Evolutionary conservation across 139 green algal genomes (phyloP).

Genomic region (Tetradesmus lagerheimii): DNA sequence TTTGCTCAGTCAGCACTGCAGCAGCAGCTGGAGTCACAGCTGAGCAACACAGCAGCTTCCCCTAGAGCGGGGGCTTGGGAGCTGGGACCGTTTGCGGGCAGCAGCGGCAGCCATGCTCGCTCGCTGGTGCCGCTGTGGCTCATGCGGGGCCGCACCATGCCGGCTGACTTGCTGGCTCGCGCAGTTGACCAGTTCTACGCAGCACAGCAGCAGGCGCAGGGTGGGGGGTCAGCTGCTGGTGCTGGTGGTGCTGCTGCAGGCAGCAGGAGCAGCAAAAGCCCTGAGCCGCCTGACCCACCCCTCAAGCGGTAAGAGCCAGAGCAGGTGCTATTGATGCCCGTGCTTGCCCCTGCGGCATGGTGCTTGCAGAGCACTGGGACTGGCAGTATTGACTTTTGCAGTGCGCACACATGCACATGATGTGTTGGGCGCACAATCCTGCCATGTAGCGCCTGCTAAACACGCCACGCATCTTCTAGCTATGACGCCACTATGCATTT

Average conservation of each 20-base stretch:
- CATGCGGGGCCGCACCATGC: background rate
- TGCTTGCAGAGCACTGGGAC: too few species aligned
- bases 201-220: background rate
- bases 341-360: too few species aligned
- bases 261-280: background rate
- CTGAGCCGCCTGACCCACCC: background rate
- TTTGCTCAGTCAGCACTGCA: background rate
- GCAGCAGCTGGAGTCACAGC: background rate
- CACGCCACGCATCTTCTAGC: too few species aligned
- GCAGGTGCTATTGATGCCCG: too few species aligned
- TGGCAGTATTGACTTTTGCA: too few species aligned
- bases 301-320: background rate
- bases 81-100: background rate
- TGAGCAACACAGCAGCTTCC: background rate
- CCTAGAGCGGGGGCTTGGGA: too few species aligned
- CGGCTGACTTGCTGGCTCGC: background rate
- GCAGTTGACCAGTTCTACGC: background rate
- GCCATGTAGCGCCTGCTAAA: too few species aligned
- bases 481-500: too few species aligned
- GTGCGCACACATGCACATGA: too few species aligned
- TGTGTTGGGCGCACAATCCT: too few species aligned
- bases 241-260: background rate
- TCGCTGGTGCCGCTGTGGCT: background rate
- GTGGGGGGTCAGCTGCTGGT: background rate
- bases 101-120: conserved; percentile 1